Conservation (phyloP, 495 filamentous ascomycete species). For the Hyaloscypha bicolor region DNA sequence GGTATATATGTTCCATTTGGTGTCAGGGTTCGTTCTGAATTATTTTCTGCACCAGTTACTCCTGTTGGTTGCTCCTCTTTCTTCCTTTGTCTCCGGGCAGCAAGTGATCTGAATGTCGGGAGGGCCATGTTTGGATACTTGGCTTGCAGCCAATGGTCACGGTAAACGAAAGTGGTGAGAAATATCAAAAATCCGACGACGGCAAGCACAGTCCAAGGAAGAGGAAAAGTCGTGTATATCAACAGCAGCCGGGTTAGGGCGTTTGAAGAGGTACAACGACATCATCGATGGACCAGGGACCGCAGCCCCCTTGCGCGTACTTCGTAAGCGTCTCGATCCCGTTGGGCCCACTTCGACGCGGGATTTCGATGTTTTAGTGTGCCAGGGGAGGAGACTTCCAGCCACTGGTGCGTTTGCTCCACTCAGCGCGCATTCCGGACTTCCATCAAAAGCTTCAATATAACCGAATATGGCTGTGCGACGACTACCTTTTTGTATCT, state of each 20-base stretch:
- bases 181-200: background rate
- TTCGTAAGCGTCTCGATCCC: conserved; percentile 3
- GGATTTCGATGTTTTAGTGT: background rate
- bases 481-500: background rate
- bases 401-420: conserved; percentile 19
- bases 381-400: background rate
- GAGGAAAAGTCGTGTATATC: conserved; percentile 3
- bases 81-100: conserved; percentile 21
- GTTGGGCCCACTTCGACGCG: background rate
- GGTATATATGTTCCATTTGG: conserved; percentile 11
- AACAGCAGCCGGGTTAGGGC: conserved; percentile 3
- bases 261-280: conserved; percentile 12
- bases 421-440: background rate
- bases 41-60: conserved; percentile 11
- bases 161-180: background rate
- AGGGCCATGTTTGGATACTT: conserved; percentile 29
- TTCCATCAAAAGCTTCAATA: background rate
- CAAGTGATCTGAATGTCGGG: conserved; percentile 34
- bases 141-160: background rate
- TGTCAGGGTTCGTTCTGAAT: conserved; percentile 22
- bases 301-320: conserved; percentile 9
- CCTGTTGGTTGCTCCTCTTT: conserved; percentile 19
- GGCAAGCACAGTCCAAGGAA: background rate
- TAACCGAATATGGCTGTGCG: background rate
- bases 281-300: conserved; percentile 18